Conservation (phyloP, 129 eudicot species). For the Ambrosia trifida region DNA sequence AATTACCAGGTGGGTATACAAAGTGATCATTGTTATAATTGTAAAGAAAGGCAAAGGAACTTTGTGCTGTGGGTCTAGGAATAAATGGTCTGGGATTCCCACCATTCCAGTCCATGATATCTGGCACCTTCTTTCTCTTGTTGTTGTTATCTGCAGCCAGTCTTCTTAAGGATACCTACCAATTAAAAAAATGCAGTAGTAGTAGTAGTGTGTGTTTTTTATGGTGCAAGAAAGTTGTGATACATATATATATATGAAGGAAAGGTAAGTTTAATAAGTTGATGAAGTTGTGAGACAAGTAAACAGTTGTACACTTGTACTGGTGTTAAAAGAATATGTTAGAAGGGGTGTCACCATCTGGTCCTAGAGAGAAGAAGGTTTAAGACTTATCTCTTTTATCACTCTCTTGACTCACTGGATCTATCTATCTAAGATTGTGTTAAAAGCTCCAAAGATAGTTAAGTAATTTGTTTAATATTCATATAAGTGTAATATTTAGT, state of each 20-base stretch:
- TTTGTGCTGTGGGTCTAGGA: slow-evolving; percentile 49
- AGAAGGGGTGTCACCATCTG: slow-evolving; percentile 41
- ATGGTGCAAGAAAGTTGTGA: slow-evolving; percentile 30
- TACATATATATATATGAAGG: slow-evolving; percentile 15
- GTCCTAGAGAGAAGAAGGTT: slow-evolving; percentile 39
- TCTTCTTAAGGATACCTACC: neutral
- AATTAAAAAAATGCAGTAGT: neutral
- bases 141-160: neutral
- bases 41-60: slow-evolving; percentile 69
- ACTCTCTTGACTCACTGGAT: slow-evolving; percentile 17
- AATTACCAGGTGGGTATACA: slow-evolving; percentile 34
- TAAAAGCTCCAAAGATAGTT: neutral
- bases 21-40: slow-evolving; percentile 58
- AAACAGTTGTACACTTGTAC: slow-evolving; percentile 41
- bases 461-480: neutral
- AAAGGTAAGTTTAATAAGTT: slow-evolving; percentile 29
- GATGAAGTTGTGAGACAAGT: slow-evolving; percentile 33
- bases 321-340: slow-evolving; percentile 24
- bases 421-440: neutral
- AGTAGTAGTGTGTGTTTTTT: slow-evolving; percentile 9
- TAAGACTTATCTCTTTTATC: slow-evolving; percentile 31
- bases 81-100: slow-evolving; percentile 42
- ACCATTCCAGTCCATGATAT: slow-evolving; percentile 68
- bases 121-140: neutral
- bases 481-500: neutral